Evolutionary conservation across 768 basidiomycete genomes (phyloP), one percentile per base, ranked within the genome.

Genomic region (Chalciporus sphaerocephalus): DNA sequence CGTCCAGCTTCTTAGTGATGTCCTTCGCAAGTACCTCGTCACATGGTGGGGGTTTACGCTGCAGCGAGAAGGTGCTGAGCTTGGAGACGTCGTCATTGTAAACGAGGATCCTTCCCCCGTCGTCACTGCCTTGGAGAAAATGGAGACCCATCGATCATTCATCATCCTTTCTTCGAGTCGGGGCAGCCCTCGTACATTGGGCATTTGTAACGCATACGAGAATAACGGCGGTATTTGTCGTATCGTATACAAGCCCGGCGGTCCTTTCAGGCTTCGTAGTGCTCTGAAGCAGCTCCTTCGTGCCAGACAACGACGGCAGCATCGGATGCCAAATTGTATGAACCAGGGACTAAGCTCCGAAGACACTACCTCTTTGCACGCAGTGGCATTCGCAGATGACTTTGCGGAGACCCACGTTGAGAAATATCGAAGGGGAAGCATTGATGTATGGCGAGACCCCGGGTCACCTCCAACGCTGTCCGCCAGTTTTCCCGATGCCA

Each of bases 241-340:
- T n/a, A 72, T 92, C 18, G 67, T 94, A 11, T 88, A 85, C 76
- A 97, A 96, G 62, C 93, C 93, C 9, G 83, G 83, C 20, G 91
- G 92, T 2, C 93, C 93, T 3, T 78, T 79, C 35, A 79, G 85
- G 17, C 74, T 95, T 45, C 75, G 81, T 21, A 62, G 74, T 5
- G 75, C 81, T 18, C 68, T 94, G 48, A 83, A 82, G 56, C 75
- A 66, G 30, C 53, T 66, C 5, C 55, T 66, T 24, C 64, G 66
- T 28, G 55, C 56, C 34, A 64, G 54, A 33, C 64, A 68, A 21
- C 59, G 66, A 28, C 64, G 48, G 45, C 64, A 56, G 37, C 54
- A 61, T 24, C 64, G 59, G 37, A 46, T 53, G 3, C 38, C 48
- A 11, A 55, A 43, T 24, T 57, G 57, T 28, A 44, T 53, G 13